These are phyloP conservation scores for Neofusicoccum laricinum DNA, from an alignment of 2,329 filamentous ascomycete genomes.

Conservation along the genomic window DNA sequence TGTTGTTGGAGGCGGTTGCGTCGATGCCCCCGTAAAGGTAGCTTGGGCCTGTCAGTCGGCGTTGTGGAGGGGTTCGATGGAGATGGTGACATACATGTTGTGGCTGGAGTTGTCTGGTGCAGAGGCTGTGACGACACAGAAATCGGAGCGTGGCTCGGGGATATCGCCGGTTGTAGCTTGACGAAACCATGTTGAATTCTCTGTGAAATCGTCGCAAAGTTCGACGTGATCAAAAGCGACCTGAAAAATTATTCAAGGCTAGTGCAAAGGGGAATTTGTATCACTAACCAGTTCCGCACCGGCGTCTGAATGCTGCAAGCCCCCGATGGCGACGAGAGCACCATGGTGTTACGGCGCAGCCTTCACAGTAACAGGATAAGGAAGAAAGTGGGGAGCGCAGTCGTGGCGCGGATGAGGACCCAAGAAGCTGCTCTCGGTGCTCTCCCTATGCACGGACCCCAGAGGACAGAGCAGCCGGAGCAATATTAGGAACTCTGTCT, in stretches of 20 bases:
- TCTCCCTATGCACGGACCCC: too few relatives aligned
- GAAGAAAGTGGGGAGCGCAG: too few relatives aligned
- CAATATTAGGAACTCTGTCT: too few relatives aligned
- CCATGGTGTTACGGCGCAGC: too few relatives aligned
- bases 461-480: too few relatives aligned
- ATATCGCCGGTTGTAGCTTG: slow-evolving; percentile 43
- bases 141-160: slow-evolving; percentile 43
- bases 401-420: too few relatives aligned
- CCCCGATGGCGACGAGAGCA: slow-evolving; percentile 39
- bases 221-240: slow-evolving; percentile 36
- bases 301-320: slow-evolving; percentile 19
- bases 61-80: too few relatives aligned
- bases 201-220: slow-evolving; percentile 39
- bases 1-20: slow-evolving; percentile 29
- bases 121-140: slow-evolving; percentile 41
- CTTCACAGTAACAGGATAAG: too few relatives aligned
- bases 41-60: slow-evolving; percentile 28
- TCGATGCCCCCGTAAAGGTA: slow-evolving; percentile 49
- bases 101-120: slow-evolving; percentile 47
- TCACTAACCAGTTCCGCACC: not conserved
- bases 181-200: slow-evolving; percentile 38
- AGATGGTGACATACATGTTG: too few relatives aligned
- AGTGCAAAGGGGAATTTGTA: not conserved
- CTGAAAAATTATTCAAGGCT: slow-evolving; percentile 15
- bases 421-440: too few relatives aligned